Evolutionary conservation across 257 asterid genomes (phyloP), one percentile per base, ranked within the genome.

Genomic region (Lantana camara): DNA sequence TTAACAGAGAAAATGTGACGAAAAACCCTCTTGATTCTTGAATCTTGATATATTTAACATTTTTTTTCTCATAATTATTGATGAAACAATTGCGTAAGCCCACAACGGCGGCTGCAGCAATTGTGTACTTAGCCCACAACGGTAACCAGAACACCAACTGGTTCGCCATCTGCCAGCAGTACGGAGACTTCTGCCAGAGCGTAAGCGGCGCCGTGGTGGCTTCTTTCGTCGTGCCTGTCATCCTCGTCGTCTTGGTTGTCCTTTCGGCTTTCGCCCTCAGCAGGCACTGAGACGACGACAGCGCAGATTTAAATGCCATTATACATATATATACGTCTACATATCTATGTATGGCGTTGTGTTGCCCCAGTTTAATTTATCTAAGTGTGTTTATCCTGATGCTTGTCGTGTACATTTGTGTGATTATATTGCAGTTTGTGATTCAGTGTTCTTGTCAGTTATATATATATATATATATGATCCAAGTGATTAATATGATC

Each of bases 161-260:
- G 96, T 57, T 75, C 0, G 89, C 95, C 16, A 85, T 90, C 42
- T 90, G 97, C 68, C 86, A 82, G 49, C 95, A 82, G 79, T 90
- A 78, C 75, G 76, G 2, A 38, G 85, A 85, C 78, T 90, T 90
- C 68, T 87, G 97, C 83, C 88, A 83, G 73, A 76, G 78, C 0
- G 87, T 76, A 9, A 90, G 97, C 49, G 86, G 95, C n/a, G 95
- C 95, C 0, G 96, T 90, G 69, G 91, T 87, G 76, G 96, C 90
- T 24, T 90, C 96, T 3, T 80, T 90, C 76, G 72, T 90, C 34
- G 89, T 95, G 0, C 82, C 92, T 2, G 67, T 51, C 46, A 22
- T 85, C 63, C 55, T 90, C 68, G 47, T 82, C 23, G 68, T 83
- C 79, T 64, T 90, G 70, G 81, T 87, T 5, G 53, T 90, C 73